phyloP scores from a whole-genome alignment of 441 rosid genomes.

The Melastoma candidum region DNA sequence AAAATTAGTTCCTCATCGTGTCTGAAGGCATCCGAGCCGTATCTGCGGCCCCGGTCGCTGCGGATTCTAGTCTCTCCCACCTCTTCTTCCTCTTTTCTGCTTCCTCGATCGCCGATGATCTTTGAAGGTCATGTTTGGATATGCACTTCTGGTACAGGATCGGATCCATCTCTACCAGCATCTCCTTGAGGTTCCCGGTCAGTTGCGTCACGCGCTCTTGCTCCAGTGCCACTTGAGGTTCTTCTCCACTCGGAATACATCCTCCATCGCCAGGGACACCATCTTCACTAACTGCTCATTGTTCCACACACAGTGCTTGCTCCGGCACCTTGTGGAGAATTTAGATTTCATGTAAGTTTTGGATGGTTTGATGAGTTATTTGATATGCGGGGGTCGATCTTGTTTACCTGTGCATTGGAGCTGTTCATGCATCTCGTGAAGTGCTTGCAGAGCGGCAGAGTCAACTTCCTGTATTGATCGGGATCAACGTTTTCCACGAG shows the following conservation, averaged over 20 bases:
- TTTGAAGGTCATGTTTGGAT: constrained; percentile 17
- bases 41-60: constrained; percentile 18
- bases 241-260: constrained; percentile 47
- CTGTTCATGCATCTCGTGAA: constrained; percentile 43
- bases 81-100: constrained; percentile 27
- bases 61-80: constrained; percentile 38
- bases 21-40: no score
- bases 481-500: constrained; percentile 48
- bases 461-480: constrained; percentile 40
- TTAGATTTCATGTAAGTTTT: background rate
- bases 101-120: constrained; percentile 23
- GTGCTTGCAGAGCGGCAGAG: constrained; percentile 36
- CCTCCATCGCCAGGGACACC: constrained; percentile 34
- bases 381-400: background rate
- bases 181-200: constrained; percentile 37
- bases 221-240: constrained; percentile 56
- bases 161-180: constrained; percentile 48
- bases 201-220: constrained; percentile 37
- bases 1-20: no score
- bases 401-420: constrained; percentile 45
- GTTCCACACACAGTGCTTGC: constrained; percentile 53
- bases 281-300: constrained; percentile 50
- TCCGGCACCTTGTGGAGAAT: constrained; percentile 35
- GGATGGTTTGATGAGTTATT: background rate
- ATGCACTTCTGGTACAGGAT: constrained; percentile 28